These are phyloP conservation scores for Metarhizium anisopliae DNA, from an alignment of 2,329 filamentous ascomycete species.

Conservation along the genomic window DNA sequence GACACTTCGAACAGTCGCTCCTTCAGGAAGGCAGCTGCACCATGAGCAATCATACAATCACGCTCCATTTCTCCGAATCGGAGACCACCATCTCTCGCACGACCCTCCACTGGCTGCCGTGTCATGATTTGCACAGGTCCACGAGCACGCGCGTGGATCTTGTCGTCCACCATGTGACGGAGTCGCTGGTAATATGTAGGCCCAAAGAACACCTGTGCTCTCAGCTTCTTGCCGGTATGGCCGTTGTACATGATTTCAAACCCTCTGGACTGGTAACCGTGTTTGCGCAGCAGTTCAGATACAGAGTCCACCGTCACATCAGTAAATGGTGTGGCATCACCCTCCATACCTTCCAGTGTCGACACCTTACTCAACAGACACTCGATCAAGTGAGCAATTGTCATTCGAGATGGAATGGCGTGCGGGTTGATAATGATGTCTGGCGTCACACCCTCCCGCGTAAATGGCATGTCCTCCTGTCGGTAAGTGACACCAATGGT, in stretches of 20 bases:
- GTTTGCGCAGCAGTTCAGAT: conserved; percentile 73
- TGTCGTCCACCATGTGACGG: conserved; percentile 99
- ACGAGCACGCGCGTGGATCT: conserved; percentile 97
- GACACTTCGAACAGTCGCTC: conserved; percentile 96
- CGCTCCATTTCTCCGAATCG: conserved; percentile 99
- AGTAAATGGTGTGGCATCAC: conserved; percentile 95
- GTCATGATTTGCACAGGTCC: conserved; percentile 97
- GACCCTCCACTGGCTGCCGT: conserved; percentile 93
- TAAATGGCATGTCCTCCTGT: conserved; percentile 98
- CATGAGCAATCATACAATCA: conserved; percentile 99
- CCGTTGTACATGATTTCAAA: conserved; percentile 99
- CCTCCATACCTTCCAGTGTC: conserved; percentile 86
- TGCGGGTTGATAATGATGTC: conserved; percentile 99
- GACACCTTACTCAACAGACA: conserved; percentile 96
- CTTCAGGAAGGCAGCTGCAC: conserved; percentile 92
- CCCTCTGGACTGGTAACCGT: conserved; percentile 92
- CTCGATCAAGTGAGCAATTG: conserved; percentile 99
- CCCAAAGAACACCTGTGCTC: conserved; percentile 91
- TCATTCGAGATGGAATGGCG: conserved; percentile 99
- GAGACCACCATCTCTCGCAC: conserved; percentile 92
- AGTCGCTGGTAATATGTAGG: conserved; percentile 98
- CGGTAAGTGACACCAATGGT: conserved; percentile 98
- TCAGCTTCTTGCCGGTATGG: conserved; percentile 88
- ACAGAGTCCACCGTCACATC: conserved; percentile 94
- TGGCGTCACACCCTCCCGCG: conserved; percentile 78